These are phyloP conservation scores for Termitomyces sp. DNA, from an alignment of 768 basidiomycete species.

Conservation along the genomic window DNA sequence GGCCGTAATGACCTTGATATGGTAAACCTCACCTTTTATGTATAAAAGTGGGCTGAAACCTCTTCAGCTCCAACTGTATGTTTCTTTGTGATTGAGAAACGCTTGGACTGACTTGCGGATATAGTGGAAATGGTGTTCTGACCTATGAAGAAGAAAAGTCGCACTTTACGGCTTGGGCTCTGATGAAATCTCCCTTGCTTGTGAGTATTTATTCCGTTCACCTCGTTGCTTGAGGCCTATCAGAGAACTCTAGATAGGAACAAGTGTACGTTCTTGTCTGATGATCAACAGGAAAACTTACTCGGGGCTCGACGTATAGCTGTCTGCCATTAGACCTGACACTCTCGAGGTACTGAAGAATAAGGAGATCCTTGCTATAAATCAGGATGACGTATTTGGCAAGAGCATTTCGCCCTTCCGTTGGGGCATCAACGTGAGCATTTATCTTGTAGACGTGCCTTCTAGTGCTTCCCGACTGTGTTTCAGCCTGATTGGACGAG, in stretches of 20 bases:
- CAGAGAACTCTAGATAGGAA: conserved; percentile 5
- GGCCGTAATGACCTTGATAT: conserved; percentile 70
- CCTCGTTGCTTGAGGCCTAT: background rate
- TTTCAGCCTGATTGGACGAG: conserved; percentile 30
- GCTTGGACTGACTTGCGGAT: background rate
- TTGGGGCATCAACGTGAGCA: conserved; percentile 58
- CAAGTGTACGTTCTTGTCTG: conserved; percentile 5
- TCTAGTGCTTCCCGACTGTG: background rate
- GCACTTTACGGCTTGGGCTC: conserved; percentile 69
- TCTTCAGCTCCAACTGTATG: conserved; percentile 49
- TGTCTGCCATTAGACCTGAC: conserved; percentile 44
- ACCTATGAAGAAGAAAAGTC: conserved; percentile 60
- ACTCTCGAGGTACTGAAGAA: conserved; percentile 55
- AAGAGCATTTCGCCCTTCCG: conserved; percentile 60
- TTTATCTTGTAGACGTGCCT: background rate
- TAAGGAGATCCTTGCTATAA: conserved; percentile 59
- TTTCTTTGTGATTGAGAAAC: background rate
- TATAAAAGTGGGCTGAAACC: background rate
- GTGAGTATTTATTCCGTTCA: conserved; percentile 15
- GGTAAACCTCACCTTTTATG: conserved; percentile 23
- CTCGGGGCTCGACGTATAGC: conserved; percentile 2
- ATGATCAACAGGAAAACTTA: background rate
- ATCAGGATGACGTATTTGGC: conserved; percentile 61
- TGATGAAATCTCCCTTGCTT: conserved; percentile 60
- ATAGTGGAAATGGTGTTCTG: conserved; percentile 59